Percentiles rank a stretch among this genome's conserved stretches.
Evolutionary conservation across 2,329 filamentous ascomycete species (phyloP).

Genomic region (Microcyclospora pomicola): DNA sequence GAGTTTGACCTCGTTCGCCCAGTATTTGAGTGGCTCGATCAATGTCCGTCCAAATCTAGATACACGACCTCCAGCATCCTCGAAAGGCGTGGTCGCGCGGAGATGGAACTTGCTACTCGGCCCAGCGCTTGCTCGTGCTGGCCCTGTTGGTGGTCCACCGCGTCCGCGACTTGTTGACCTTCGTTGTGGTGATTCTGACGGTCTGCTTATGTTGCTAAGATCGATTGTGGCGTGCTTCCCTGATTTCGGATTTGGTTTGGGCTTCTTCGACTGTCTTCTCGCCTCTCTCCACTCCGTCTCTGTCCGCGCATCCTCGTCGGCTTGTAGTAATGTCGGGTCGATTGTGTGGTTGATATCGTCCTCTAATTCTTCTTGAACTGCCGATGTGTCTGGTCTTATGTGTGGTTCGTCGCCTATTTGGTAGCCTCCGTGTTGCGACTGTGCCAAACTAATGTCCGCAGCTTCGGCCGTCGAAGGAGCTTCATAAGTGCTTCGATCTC

Average conservation of each 20-base stretch:
- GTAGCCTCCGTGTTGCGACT: no score
- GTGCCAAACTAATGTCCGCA: no score
- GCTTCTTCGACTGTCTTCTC: background rate
- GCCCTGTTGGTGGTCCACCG: no score
- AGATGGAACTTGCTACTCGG: slow-evolving; percentile 23
- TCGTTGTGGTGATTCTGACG: slow-evolving; percentile 5
- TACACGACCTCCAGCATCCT: slow-evolving; percentile 43
- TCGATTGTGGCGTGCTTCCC: background rate
- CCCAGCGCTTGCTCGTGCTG: slow-evolving; percentile 10
- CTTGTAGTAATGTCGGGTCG: no score
- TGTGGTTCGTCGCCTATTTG: no score
- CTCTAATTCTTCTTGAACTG: no score
- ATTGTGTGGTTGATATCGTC: no score
- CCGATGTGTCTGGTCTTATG: no score
- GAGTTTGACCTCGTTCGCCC: slow-evolving; percentile 70
- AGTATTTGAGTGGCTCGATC: slow-evolving; percentile 66
- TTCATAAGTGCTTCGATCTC: no score
- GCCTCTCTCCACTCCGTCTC: background rate
- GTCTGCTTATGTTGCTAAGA: no score
- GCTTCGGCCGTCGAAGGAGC: no score
- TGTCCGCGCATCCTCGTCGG: no score
- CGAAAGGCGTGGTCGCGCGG: slow-evolving; percentile 25
- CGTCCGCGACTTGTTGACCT: slow-evolving; percentile 3
- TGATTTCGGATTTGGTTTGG: background rate
- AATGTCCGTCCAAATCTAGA: slow-evolving; percentile 68